Base-by-base conservation (phyloP, 768 basidiomycete species). In the Megacollybia marginata region DNA sequence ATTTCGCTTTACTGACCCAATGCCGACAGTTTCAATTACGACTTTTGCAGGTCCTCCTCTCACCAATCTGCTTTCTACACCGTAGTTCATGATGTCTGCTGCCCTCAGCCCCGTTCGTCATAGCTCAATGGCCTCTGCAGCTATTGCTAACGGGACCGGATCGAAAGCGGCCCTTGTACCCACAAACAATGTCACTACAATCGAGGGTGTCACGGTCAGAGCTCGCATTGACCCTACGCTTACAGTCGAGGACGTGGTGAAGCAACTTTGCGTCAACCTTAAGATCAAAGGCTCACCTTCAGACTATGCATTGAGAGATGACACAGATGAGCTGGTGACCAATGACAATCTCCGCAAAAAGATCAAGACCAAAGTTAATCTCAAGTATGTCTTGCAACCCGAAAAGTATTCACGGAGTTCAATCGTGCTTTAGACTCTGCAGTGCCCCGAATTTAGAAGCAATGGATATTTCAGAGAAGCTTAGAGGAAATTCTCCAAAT, bases 201-300 rank as follows among this genome's bases (percentile, higher is more conserved):
- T 74, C 49, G 83, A 88, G 16, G 88, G 88, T 40, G 57, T 76
- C 31, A 82, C 82, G 42, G 88, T 92, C 18, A 83, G 88, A 53
- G 83, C 88, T 10, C 80, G 90, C 52, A 92, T 92, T 55, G 90
- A 92, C 61, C 85, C 87, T 13, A 83, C 88, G 5, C 72, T 92
- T 31, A 81, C 84, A 6, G 90, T 91, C 47, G 82, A 87, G 47
- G 90, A 92, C 62, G 91, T 92, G 50, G 77, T 92, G 46, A 82
- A 79, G 49, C 88, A 91, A 63, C 76, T 92, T 9, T 91, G 89
- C 57, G 67, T 83, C 55, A 92, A 83, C 65, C 70, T 95, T 55
- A 83, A 85, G 65, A 81, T 92, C 51, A 80, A 79, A 51, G 88
- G 88, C 35, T 75, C 85, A 0, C 76, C 88, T 1, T 74, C 76